Conservation (phyloP, 2,329 filamentous ascomycete genomes). For the Massarina eburnea region DNA sequence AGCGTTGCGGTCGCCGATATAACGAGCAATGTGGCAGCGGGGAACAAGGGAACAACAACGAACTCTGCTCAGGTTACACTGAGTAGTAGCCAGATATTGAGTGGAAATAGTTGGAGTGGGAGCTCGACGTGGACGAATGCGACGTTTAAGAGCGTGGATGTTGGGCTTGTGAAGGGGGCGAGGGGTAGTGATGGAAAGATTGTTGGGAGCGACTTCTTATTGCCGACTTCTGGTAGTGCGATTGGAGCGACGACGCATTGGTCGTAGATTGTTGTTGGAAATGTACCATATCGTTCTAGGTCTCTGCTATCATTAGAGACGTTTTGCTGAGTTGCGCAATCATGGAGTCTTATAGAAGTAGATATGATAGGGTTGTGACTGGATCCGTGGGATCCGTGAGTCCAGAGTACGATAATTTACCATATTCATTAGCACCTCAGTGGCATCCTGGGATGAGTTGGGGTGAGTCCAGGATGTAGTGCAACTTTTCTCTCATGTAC, state of each 20-base stretch:
- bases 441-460: too few relatives aligned
- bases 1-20: conserved; percentile 39
- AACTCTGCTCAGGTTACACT: conserved; percentile 22
- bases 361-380: too few relatives aligned
- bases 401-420: too few relatives aligned
- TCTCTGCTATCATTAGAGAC: too few relatives aligned
- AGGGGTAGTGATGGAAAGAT: conserved; percentile 46
- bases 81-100: conserved; percentile 21
- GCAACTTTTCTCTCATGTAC: too few relatives aligned
- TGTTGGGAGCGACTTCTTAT: conserved; percentile 46
- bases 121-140: conserved; percentile 43
- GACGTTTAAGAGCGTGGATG: conserved; percentile 44
- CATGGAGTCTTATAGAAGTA: too few relatives aligned
- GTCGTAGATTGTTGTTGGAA: too few relatives aligned
- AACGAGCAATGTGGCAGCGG: conserved; percentile 45
- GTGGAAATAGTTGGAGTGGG: conserved; percentile 49
- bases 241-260: conserved; percentile 46
- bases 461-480: too few relatives aligned
- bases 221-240: conserved; percentile 40
- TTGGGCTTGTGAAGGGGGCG: conserved; percentile 40
- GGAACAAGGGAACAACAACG: conserved; percentile 28
- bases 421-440: too few relatives aligned
- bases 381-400: too few relatives aligned
- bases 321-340: too few relatives aligned
- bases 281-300: too few relatives aligned